Evolutionary conservation across 164 flowering plant genomes (phyloP), one percentile per base, ranked within the genome.

Genomic region (Berberis vulgaris): DNA sequence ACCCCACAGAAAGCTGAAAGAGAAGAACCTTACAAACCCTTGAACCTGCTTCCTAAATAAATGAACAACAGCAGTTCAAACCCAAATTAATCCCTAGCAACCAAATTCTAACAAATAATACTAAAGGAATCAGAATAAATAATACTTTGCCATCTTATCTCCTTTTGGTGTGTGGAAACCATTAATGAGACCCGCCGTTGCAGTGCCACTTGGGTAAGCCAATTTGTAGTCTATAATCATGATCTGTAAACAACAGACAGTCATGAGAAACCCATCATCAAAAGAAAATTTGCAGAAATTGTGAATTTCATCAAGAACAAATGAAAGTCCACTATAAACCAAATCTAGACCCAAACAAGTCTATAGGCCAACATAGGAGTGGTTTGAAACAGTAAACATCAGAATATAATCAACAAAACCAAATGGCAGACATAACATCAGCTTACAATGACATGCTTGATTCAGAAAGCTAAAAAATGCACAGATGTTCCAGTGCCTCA

Each of bases 161-260:
- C 86, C 92, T 60, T 68, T 73, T 54, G 73, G 68, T 45, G 72
- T 76, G 57, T 93, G 98, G 74, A 93, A 90, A 44, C 98, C 98
- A 74, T 92, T 86, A 61, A 92, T 92, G 70, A 92, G 89, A 74
- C 89, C 87, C 11, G 96, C 96, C 57, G 97, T 89, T 12, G 97
- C 98, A 67, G 83, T 76, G 63, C 98, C 98, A 57, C 83, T 89
- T 60, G 98, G 98, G 70, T 76, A 92, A 52, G 88, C 76, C 56
- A 92, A 75, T 54, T 86, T 84, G 67, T 88, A 86, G 75, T 92
- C 98, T 1, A 92, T 76, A 38, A 92, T 88, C 91, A 92, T 67
- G 47, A 86, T 76, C 98, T 92, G 81, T 49, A 54, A 44, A 74
- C 12, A 44, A 57, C 47, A 9, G 9, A 9, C 2, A 43, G 11